Evolutionary conservation across 2,329 filamentous ascomycete species (phyloP), one percentile per base, ranked within the genome.

Genomic region (Pseudogymnoascus sp.): DNA sequence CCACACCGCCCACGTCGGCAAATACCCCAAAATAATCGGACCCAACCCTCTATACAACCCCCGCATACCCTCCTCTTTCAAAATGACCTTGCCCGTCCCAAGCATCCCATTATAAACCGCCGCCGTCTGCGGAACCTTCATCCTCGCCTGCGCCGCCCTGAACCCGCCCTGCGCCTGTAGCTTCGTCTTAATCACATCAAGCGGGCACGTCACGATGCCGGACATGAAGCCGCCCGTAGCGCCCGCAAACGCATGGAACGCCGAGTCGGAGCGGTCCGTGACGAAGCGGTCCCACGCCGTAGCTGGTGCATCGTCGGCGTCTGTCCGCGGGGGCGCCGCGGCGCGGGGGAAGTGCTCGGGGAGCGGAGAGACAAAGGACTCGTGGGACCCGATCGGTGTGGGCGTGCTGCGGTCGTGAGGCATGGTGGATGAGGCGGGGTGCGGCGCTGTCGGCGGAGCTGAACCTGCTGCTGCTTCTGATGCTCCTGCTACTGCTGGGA

Each of bases 121-220:
- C 18, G 54, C 62, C 34, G 62, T 62, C 59, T 63, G 63, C 20
- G 73, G 67, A 25, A 72, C 59, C 30, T 72, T 67, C 47, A 73
- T 74, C 57, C 72, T 70, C 64, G 75, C 72, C 28, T 67, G 68
- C 76, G 80, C 70, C 74, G 74, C 66, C 76, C 81, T 67, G 74
- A 96, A 95, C 18, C 91, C 90, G 65, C 93, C 93, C 73, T 97
- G 94, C 14, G 92, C 93, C 74, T 99, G 94, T 63, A 99, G 77
- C 75, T 97, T 97, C 47, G 94, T 99, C 79, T 99, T 99, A 75
- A 99, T 97, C 64, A 99, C 94, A 79, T 99, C 94, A 67, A 99
- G 86, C 41, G 94, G 94, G 73, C 94, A 99, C 60, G 93, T 97
- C 66, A 97, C 90, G 61, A 99, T 84, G 58, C 94, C 94, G 6